Base-by-base conservation (phyloP, 331 rosid species). In the Dryas integrifolia region DNA sequence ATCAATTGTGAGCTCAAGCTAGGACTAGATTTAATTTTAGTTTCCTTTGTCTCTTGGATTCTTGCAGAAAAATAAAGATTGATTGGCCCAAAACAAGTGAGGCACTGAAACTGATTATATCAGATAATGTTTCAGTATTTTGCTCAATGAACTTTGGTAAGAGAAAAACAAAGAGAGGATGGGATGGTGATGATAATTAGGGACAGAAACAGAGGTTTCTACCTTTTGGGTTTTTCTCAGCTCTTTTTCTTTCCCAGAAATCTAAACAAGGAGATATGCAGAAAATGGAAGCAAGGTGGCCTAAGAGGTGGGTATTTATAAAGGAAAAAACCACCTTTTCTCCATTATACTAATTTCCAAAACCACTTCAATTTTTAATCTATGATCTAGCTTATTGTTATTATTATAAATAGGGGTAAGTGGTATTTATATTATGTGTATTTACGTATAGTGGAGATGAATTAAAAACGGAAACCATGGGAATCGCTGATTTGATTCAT, bases 291-390 rank as follows among this genome's bases (percentile, higher is more conserved):
- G 88, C 81, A 83, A 77, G 81, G 84, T 72, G 81, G 72, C 58
- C 58, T 46, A 53, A 74, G 89, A 79, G 76, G 78, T 59, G 74
- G 85, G 82, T 78, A 82, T 91, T 86, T 92, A 89, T 91, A 85
- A 85, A 82, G 90, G 77, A 79, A 64, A 74, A 83, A 82, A 72
- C 30, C 82, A 86, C 83, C 67, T 83, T 68, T 83, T 82, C 81
- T 83, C 83, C 84, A 76, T 67, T 69, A 60, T 74, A 71, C 62
- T 85, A 79, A 79, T 83, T 86, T 82, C 82, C 83, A 82, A 84
- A 79, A 85, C 15, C 5, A 76, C 70, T 68, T 65, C 70, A 79
- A 68, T 76, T 60, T 63, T 65, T 67, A 56, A 10, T 72, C 65
- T 75, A 61, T 76, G 49, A 53, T 1, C 39, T 18, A 13, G 41